Percentiles rank a stretch among this genome's conserved stretches.
phyloP scores from a whole-genome alignment of 2,329 filamentous ascomycete species.

The Phyllosticta citriasiana region DNA sequence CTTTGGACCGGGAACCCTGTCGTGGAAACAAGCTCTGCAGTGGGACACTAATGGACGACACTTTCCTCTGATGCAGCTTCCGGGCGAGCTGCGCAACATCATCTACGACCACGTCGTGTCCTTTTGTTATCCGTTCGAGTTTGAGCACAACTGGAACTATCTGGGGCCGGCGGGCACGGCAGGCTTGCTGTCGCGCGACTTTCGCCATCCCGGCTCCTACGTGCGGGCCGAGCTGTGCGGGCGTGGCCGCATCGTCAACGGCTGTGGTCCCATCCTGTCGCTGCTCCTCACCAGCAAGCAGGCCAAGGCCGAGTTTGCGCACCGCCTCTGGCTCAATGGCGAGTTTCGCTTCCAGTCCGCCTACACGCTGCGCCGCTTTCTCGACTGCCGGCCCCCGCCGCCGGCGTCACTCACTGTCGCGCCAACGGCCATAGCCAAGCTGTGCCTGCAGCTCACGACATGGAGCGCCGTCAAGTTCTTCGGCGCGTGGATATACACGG shows the following conservation, averaged over 20 bases:
- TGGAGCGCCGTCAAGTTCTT: slow-evolving; percentile 9
- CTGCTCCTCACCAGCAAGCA: slow-evolving; percentile 1
- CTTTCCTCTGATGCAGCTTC: slow-evolving; percentile 4
- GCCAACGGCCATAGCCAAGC: background rate
- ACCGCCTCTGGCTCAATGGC: background rate
- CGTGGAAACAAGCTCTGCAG: background rate
- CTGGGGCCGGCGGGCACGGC: slow-evolving; percentile 4
- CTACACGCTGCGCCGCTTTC: slow-evolving; percentile 1
- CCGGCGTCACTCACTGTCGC: background rate
- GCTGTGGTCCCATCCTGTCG: slow-evolving; percentile 1
- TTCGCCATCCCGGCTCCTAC: background rate
- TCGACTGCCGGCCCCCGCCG: background rate
- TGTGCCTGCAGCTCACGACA: slow-evolving; percentile 6
- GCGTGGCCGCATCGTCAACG: slow-evolving; percentile 5
- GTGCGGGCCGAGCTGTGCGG: slow-evolving; percentile 5
- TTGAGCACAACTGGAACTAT: slow-evolving; percentile 8
- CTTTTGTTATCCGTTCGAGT: slow-evolving; percentile 8
- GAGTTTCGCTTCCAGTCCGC: slow-evolving; percentile 5
- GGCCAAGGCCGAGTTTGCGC: slow-evolving; percentile 1
- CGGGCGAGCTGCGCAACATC: slow-evolving; percentile 9
- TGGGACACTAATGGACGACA: slow-evolving; percentile 4
- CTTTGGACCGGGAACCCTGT: background rate
- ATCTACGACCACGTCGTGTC: slow-evolving; percentile 5
- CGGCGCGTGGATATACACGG: slow-evolving; percentile 1
- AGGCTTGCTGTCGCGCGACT: slow-evolving; percentile 4